Base-by-base conservation (phyloP, 2,329 filamentous ascomycete genomes). In the Eutypella sp. region DNA sequence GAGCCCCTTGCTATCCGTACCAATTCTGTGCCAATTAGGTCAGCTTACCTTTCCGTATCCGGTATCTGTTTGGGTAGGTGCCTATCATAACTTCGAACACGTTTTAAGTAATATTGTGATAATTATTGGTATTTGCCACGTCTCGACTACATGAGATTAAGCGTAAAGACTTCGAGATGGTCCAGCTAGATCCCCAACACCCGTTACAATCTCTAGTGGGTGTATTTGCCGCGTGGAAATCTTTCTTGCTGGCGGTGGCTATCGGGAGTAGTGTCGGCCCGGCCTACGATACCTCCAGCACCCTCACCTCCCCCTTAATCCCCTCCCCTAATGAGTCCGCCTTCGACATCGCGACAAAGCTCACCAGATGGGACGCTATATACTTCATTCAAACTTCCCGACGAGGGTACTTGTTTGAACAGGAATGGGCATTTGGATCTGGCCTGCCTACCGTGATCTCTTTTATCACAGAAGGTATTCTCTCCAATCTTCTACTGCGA, bases 351-450 rank as follows among this genome's bases (percentile, higher is more conserved):
- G 64, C 73, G 18, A 66, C 74, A 27, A 80, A 80, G 37, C 69
- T 93, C 47, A 82, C 82, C 6, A 76, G 87, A 63, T 95, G 89
- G 89, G 89, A 95, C 63, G 85, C 84, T 25, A 73, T 95, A 54
- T 93, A 92, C 64, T 92, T 84, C 58, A 70, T 84, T 47, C 75
- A 81, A 53, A 64, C 73, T 38, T 79, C 86, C 4, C 73, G 73
- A 36, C 72, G 78, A 10, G 86, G 85, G 27, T 83, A 89, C 55
- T 45, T 83, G 10, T 86, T 81, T 62, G 89, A 95, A 68, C 89
- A 93, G 67, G 86, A 92, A 66, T 93, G 87, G 87, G 89, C 88
- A 0, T 93, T 91, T 67, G 84, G 84, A 31, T 53, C 59, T 46
- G 68, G 67, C 48, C 52, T 81, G 39, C 75, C 78, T 2, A 53